Percentiles rank a stretch among this genome's conserved stretches.
phyloP scores from a whole-genome alignment of 306 rosid species.

The Sindora glabra region DNA sequence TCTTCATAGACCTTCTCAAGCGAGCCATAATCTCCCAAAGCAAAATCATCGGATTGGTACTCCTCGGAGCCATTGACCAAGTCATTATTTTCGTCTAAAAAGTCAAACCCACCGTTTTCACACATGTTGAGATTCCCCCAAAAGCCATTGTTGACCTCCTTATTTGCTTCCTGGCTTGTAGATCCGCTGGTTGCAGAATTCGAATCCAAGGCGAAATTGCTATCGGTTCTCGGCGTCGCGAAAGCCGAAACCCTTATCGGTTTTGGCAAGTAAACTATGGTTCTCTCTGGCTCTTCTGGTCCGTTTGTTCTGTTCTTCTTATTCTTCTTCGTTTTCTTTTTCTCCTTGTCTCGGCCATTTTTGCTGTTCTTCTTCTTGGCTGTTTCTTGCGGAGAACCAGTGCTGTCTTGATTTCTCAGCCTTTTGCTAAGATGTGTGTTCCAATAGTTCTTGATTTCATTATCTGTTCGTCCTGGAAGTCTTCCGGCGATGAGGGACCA shows the following conservation, averaged over 20 bases:
- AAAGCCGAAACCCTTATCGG: conserved; percentile 48
- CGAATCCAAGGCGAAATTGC: conserved; percentile 27
- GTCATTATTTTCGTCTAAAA: conserved; percentile 15
- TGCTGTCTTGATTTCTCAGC: conserved; percentile 26
- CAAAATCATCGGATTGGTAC: conserved; percentile 19
- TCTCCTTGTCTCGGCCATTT: too few species aligned
- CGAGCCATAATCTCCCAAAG: background rate
- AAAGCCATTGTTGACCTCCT: background rate
- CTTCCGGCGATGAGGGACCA: conserved; percentile 90
- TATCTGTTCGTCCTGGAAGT: conserved; percentile 79
- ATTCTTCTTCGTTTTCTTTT: conserved; percentile 1
- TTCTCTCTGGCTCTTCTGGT: conserved; percentile 14
- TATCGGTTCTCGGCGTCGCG: conserved; percentile 25
- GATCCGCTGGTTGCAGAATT: conserved; percentile 29
- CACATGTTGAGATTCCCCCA: background rate
- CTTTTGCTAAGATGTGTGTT: conserved; percentile 67
- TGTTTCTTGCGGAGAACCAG: conserved; percentile 12
- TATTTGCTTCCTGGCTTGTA: conserved; percentile 26
- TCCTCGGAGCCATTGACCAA: conserved; percentile 26
- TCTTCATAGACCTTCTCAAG: conserved; percentile 56
- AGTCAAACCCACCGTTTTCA: conserved; percentile 18
- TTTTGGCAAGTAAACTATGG: conserved; percentile 57
- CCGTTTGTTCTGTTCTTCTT: conserved; percentile 1
- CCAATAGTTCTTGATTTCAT: conserved; percentile 85
- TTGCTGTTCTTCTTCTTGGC: conserved; percentile 15